Percentiles rank a stretch among this genome's conserved stretches.
phyloP scores from a whole-genome alignment of 2,329 filamentous ascomycete genomes.

The Elsinoe perseae region DNA sequence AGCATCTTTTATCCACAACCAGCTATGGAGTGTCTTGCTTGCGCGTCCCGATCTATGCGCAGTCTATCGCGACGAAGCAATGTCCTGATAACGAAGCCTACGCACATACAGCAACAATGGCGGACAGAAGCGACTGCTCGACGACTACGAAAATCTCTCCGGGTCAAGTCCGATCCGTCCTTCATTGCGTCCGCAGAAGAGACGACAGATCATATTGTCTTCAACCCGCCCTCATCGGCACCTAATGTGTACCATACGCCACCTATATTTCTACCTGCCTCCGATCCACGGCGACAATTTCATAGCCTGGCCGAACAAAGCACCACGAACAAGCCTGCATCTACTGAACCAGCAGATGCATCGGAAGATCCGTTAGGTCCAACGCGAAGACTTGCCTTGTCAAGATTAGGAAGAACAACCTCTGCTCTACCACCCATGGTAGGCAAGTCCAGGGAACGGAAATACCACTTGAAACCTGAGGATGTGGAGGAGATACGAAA shows the following conservation, averaged over 20 bases:
- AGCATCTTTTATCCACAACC: background rate
- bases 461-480: conserved; percentile 51
- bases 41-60: conserved; percentile 10
- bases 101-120: conserved; percentile 22
- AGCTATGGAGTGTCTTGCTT: conserved; percentile 5
- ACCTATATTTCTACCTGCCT: conserved; percentile 53
- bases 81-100: background rate
- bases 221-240: conserved; percentile 58
- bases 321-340: conserved; percentile 23
- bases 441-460: conserved; percentile 47
- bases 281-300: conserved; percentile 47
- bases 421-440: conserved; percentile 38
- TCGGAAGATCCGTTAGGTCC: background rate
- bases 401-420: conserved; percentile 21
- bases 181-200: conserved; percentile 31
- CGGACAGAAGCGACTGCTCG: conserved; percentile 40
- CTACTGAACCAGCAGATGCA: conserved; percentile 15
- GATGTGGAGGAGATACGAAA: conserved; percentile 54
- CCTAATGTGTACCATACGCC: conserved; percentile 59
- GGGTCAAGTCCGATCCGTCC: conserved; percentile 38
- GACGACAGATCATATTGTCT: conserved; percentile 50
- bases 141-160: conserved; percentile 40
- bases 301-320: conserved; percentile 26
- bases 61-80: conserved; percentile 4
- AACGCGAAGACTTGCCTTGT: conserved; percentile 18